phyloP scores from a whole-genome alignment of 2,329 filamentous ascomycete species.

The Pestalotiopsis sp. region DNA sequence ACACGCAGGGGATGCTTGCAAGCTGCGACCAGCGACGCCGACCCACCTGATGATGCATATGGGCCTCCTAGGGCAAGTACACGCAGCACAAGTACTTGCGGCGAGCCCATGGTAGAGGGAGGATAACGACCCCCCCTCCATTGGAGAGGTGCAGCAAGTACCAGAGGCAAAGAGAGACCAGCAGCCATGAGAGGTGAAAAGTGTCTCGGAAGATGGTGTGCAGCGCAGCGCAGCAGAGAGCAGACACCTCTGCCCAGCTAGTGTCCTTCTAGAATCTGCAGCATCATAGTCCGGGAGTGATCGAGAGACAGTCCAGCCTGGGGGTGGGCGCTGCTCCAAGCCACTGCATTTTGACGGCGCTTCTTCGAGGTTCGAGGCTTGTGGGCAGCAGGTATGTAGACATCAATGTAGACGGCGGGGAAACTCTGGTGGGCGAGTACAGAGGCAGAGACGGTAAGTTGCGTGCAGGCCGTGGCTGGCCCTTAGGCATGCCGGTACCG shows the following conservation, averaged over 20 bases:
- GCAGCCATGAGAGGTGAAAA: not conserved
- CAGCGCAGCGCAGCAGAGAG: not conserved
- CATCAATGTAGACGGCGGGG: not conserved
- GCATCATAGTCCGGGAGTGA: not conserved
- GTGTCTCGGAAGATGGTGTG: conserved; percentile 8
- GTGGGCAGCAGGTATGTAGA: not conserved
- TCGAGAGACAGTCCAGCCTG: not conserved
- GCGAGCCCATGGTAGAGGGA: not conserved
- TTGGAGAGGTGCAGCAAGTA: not conserved
- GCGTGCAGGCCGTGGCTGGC: not conserved
- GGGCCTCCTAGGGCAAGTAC: not conserved
- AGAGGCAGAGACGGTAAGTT: not conserved
- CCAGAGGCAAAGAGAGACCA: not conserved
- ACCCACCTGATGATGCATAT: conserved; percentile 2
- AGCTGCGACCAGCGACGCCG: not conserved
- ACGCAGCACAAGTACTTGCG: conserved; percentile 2
- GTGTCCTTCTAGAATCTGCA: conserved; percentile 9
- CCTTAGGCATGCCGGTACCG: conserved; percentile 6
- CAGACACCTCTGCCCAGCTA: not conserved
- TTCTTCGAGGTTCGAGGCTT: not conserved
- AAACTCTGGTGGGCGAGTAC: not conserved
- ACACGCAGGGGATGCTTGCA: conserved; percentile 7
- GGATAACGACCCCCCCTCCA: not conserved
- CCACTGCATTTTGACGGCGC: not conserved
- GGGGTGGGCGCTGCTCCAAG: not conserved